Base-by-base conservation (phyloP, 805 yeast species). In the Kuraishia borneana region DNA sequence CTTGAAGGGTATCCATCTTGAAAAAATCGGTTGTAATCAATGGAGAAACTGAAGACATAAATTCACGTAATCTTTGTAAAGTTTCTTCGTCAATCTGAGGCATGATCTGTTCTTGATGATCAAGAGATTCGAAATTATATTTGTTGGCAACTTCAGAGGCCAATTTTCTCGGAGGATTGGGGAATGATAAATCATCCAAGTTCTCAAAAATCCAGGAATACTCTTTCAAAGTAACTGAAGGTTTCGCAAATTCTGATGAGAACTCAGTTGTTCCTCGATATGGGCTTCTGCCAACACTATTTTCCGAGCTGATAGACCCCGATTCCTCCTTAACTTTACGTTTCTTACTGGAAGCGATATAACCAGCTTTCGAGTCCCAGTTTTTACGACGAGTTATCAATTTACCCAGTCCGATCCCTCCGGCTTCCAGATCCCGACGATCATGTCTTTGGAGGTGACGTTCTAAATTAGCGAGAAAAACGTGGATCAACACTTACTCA, bases 371-470 rank as follows among this genome's bases (percentile, higher is more conserved):
- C 7, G 28, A 16, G 16, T 12, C 13, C 28, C 13, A 7, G 7
- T 8, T 10, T 16, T 25, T 25, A 6, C 28, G 3, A 39, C 44
- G 10, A 36, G 38, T 19, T 16, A 30, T 17, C 9, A 19, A 13
- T 4, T 6, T 10, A n/a, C 32, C 23, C 16, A n/a, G 4, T 10
- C 21, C 23, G 9, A 17, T 7, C 3, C 40, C 42, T 2, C 44
- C 44, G 3, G 43, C 46, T 22, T 39, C 40, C 3, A 5, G 16
- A 22, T 43, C 44, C 28, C 41, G 41, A 10, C 30, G 35, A 18
- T 35, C 30, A 30, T 43, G 46, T 33, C 46, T 32, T 18, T 33
- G 30, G 16, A 39, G 21, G 34, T 42, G 46, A 8, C 46, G 42
- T n/a, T 12, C 42, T 39, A n/a, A n/a, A n/a, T n/a, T n/a, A n/a